These are phyloP conservation scores for Xerocomus brunneocitrinus DNA, from an alignment of 768 basidiomycete species.

Conservation along the genomic window DNA sequence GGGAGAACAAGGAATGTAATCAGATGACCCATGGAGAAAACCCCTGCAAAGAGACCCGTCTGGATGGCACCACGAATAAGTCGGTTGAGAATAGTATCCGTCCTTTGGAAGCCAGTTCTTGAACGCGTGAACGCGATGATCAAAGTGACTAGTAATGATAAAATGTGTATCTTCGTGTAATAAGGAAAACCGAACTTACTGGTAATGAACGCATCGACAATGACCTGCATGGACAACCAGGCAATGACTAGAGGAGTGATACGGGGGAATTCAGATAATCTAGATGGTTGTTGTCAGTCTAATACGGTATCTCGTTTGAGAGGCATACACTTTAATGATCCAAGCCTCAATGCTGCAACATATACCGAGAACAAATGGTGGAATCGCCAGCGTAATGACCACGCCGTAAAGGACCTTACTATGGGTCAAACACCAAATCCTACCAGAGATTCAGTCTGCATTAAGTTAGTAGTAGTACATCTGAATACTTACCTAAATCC, in stretches of 20 bases:
- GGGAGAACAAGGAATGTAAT: slow-evolving; percentile 18
- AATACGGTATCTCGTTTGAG: background rate
- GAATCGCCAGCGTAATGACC: slow-evolving; percentile 34
- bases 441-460: background rate
- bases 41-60: too few species aligned
- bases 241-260: slow-evolving; percentile 41
- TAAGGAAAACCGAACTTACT: slow-evolving; percentile 21
- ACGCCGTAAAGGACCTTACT: slow-evolving; percentile 27
- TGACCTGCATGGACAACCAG: slow-evolving; percentile 26
- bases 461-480: too few species aligned
- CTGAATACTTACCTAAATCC: slow-evolving; percentile 36
- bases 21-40: slow-evolving; percentile 15
- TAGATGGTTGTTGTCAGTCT: slow-evolving; percentile 12
- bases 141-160: background rate
- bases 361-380: slow-evolving; percentile 42
- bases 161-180: background rate
- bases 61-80: too few species aligned
- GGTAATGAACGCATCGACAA: slow-evolving; percentile 43
- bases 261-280: slow-evolving; percentile 37
- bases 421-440: slow-evolving; percentile 13
- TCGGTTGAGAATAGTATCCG: too few species aligned
- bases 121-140: too few species aligned
- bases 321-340: slow-evolving; percentile 36
- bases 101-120: too few species aligned
- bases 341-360: slow-evolving; percentile 41